phyloP scores from a whole-genome alignment of 768 basidiomycete genomes.

The Cyclocybe cylindracea region DNA sequence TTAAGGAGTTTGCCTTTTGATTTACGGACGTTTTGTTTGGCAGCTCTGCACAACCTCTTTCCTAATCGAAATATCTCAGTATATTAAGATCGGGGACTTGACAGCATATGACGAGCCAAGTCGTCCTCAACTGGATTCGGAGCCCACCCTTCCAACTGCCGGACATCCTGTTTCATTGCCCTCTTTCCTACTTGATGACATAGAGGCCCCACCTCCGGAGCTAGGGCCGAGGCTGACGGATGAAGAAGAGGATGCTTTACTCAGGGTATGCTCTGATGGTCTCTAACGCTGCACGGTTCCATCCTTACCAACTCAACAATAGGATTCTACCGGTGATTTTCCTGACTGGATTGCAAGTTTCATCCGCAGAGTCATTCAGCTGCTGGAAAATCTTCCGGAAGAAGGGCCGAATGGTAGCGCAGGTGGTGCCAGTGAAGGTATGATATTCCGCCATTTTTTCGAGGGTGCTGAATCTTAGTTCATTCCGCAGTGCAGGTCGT shows the following conservation, averaged over 20 bases:
- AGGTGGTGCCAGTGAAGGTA: constrained; percentile 68
- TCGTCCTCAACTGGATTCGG: constrained; percentile 29
- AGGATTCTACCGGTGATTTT: constrained; percentile 72
- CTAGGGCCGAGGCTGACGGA: constrained; percentile 45
- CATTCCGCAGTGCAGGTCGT: constrained; percentile 61
- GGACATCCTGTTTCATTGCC: constrained; percentile 31
- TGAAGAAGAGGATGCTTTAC: constrained; percentile 70
- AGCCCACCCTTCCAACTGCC: constrained; percentile 30
- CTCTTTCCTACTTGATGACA: constrained; percentile 37
- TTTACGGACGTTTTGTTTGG: constrained; percentile 4
- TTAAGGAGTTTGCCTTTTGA: constrained; percentile 5
- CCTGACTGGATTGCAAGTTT: constrained; percentile 86
- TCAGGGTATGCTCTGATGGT: constrained; percentile 40
- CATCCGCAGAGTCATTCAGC: constrained; percentile 72
- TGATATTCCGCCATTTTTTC: background rate
- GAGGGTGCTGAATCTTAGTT: constrained; percentile 5
- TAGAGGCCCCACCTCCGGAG: constrained; percentile 37
- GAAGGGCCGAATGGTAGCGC: constrained; percentile 67
- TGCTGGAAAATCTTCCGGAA: constrained; percentile 86
- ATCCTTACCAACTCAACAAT: background rate
- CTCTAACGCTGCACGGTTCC: no score
- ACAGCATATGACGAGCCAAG: constrained; percentile 36
- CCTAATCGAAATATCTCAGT: constrained; percentile 72
- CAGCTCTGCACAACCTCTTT: constrained; percentile 77
- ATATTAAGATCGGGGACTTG: constrained; percentile 72